Conservation (phyloP, 75 land plant species). For the Pseudotsuga menziesii region DNA sequence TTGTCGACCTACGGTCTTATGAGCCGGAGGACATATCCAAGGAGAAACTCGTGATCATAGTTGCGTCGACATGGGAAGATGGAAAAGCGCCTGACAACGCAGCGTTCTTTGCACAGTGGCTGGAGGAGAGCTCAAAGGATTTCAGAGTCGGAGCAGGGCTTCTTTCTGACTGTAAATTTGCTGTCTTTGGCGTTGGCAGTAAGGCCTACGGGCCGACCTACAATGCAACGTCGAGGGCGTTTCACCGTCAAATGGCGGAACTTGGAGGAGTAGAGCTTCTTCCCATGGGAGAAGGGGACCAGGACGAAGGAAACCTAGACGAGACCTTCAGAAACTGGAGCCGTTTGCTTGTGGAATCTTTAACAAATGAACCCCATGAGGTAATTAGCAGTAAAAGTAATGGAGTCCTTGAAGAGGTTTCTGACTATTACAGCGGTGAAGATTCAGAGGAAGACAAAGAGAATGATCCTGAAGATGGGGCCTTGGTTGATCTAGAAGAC, state of each 20-base stretch:
- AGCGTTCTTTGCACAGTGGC: slow-evolving; percentile 63
- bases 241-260: slow-evolving; percentile 39
- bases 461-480: slow-evolving; percentile 27
- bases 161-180: slow-evolving; percentile 54
- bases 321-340: slow-evolving; percentile 62
- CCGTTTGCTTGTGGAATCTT: slow-evolving; percentile 24
- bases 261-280: slow-evolving; percentile 64
- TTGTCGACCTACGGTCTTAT: slow-evolving; percentile 57
- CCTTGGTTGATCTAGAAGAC: slow-evolving; percentile 83
- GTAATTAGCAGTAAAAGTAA: slow-evolving; percentile 9
- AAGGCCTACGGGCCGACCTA: slow-evolving; percentile 51
- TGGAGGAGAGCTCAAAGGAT: slow-evolving; percentile 76
- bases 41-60: slow-evolving; percentile 64
- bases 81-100: slow-evolving; percentile 60
- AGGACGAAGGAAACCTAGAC: slow-evolving; percentile 67
- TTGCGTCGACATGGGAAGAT: slow-evolving; percentile 87
- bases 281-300: slow-evolving; percentile 60
- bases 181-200: slow-evolving; percentile 92
- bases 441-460: slow-evolving; percentile 32
- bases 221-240: slow-evolving; percentile 58
- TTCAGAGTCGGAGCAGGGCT: slow-evolving; percentile 74
- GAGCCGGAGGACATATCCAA: slow-evolving; percentile 85
- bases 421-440: slow-evolving; percentile 18
- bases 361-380: slow-evolving; percentile 19
- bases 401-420: background rate